Evolutionary conservation across 495 filamentous ascomycete species (phyloP).

Genomic region (Neurospora tetraspora): DNA sequence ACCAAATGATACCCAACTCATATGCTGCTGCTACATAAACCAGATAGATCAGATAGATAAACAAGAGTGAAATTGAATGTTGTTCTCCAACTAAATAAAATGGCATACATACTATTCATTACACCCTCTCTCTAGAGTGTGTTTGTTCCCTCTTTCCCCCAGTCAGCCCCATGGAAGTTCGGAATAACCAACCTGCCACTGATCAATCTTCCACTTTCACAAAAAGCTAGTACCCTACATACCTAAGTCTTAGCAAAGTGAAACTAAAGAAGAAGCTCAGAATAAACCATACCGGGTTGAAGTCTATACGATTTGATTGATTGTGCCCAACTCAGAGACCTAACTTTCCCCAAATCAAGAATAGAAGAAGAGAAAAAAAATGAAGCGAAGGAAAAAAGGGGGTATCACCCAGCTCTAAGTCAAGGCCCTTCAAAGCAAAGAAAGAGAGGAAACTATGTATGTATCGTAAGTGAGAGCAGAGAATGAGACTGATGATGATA

Average conservation of each 20-base stretch:
- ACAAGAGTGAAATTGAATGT: background rate
- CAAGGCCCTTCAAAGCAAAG: background rate
- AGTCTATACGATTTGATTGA: too few species aligned
- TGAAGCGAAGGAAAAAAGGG: background rate
- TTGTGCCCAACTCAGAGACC: too few species aligned
- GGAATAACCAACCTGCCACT: too few species aligned
- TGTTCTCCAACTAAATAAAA: background rate
- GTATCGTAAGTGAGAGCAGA: background rate
- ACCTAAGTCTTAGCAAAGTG: too few species aligned
- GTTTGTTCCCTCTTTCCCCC: too few species aligned
- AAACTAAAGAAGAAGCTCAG: too few species aligned
- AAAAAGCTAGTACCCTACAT: too few species aligned
- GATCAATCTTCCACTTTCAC: too few species aligned
- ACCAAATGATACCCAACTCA: slow-evolving; percentile 17
- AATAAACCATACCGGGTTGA: too few species aligned
- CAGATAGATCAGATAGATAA: background rate
- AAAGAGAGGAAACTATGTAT: background rate
- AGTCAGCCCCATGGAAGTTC: too few species aligned
- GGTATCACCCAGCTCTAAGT: background rate
- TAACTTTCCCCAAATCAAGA: too few species aligned
- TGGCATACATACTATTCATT: background rate
- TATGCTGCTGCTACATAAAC: background rate
- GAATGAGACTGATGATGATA: background rate
- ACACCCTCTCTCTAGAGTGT: too few species aligned
- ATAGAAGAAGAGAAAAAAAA: background rate